Evolutionary conservation across 2,329 filamentous ascomycete species (phyloP), one percentile per base, ranked within the genome.

Genomic region (Acarospora socialis): DNA sequence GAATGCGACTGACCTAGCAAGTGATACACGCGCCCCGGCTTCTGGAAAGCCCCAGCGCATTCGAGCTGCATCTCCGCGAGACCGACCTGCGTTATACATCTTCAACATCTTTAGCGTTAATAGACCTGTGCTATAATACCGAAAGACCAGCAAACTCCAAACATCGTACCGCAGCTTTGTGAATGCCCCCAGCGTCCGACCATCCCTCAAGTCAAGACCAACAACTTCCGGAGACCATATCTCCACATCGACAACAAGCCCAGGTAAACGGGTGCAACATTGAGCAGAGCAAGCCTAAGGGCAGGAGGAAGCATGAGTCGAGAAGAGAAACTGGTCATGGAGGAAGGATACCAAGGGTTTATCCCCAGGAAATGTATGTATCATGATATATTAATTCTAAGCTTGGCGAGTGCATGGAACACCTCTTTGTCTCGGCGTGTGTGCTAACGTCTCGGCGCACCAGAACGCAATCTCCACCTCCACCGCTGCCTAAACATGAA

Each of bases 161-260:
- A n/a, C n/a, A n/a, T n/a, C n/a, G n/a, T n/a, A n/a, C n/a, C n/a
- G n/a, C n/a, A n/a, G n/a, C n/a, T n/a, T n/a, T n/a, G n/a, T 43
- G 40, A 41, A 43, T 43, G 40, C 40, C 38, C 40, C 27, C 34
- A 25, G 35, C 34, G 19, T 37, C 34, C 35, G 38, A 41, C 21
- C 36, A 35, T 25, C 28, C 34, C 18, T 28, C 28, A 15, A 34
- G 28, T 27, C 19, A 36, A 20, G 30, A 37, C 23, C 39, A 41
- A 10, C 36, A 34, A 21, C n/a, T 36, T 19, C 21, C 22, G 10
- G 32, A 35, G 17, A 19, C 20, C 15, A 17, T 13, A 12, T 27
- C 33, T 5, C 31, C 25, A n/a, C 30, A 31, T 13, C 36, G 33
- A 34, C 38, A 38, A 32, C 31, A 35, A 34, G 24, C 28, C 21